phyloP scores from a whole-genome alignment of 2,329 filamentous ascomycete genomes.

The Chaetomiaceae sp. region DNA sequence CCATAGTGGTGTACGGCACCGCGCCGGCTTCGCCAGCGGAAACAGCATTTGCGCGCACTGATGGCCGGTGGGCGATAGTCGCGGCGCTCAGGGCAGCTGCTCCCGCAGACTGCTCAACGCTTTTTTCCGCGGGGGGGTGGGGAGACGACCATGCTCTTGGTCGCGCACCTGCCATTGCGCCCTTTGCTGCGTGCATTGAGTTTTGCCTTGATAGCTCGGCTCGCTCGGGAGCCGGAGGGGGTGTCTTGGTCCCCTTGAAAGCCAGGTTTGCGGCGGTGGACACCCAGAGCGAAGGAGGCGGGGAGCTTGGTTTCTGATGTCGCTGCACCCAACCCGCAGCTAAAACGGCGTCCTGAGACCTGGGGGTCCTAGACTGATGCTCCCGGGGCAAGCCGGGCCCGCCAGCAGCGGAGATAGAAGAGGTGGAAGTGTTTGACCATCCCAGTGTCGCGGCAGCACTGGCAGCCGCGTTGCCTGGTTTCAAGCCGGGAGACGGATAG shows the following conservation, averaged over 20 bases:
- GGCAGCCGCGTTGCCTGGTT: slow-evolving; percentile 56
- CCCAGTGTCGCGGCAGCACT: slow-evolving; percentile 71
- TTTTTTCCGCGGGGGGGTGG: slow-evolving; percentile 40
- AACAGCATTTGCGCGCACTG: slow-evolving; percentile 40
- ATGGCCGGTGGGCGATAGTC: slow-evolving; percentile 58
- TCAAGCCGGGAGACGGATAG: slow-evolving; percentile 64
- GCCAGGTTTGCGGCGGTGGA: slow-evolving; percentile 63
- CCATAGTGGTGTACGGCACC: slow-evolving; percentile 62
- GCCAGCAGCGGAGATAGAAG: slow-evolving; percentile 41
- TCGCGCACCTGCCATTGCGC: slow-evolving; percentile 61
- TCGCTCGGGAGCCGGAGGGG: slow-evolving; percentile 38
- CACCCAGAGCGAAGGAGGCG: slow-evolving; percentile 43
- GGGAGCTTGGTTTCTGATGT: slow-evolving; percentile 36
- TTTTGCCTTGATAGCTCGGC: slow-evolving; percentile 52
- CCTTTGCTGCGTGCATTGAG: slow-evolving; percentile 71
- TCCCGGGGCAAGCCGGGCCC: slow-evolving; percentile 53
- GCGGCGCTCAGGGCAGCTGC: slow-evolving; percentile 71
- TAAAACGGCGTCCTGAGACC: slow-evolving; percentile 69
- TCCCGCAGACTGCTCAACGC: slow-evolving; percentile 55
- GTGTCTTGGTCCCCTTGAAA: slow-evolving; percentile 32
- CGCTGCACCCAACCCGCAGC: slow-evolving; percentile 43
- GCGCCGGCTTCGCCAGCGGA: slow-evolving; percentile 60
- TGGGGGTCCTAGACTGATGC: slow-evolving; percentile 58
- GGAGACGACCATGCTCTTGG: slow-evolving; percentile 63
- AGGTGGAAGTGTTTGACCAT: slow-evolving; percentile 61